Conservation (phyloP, 1,284 basidiomycete genomes). For the Grifola frondosa region DNA sequence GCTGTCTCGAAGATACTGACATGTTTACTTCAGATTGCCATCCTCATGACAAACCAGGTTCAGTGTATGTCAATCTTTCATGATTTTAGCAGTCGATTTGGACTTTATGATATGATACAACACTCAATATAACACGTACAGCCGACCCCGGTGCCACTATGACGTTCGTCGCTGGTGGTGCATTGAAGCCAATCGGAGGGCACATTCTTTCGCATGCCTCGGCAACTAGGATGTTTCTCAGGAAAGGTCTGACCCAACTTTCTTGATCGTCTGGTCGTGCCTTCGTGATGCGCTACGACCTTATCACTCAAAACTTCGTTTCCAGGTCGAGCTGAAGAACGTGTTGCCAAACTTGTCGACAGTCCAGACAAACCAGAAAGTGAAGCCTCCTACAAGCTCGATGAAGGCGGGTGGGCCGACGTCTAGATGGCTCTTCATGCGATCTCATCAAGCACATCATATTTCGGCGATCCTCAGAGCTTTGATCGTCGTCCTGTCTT, state of each 20-base stretch:
- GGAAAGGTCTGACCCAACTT: constrained; percentile 64
- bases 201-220: constrained; percentile 88
- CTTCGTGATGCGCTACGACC: neutral
- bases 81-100: neutral
- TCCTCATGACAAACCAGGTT: constrained; percentile 91
- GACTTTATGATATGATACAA: no score
- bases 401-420: constrained; percentile 84
- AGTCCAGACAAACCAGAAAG: constrained; percentile 91
- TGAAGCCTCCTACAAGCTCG: constrained; percentile 88
- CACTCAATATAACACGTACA: constrained; percentile 27
- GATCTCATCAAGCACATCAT: no score
- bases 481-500: no score
- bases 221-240: constrained; percentile 78
- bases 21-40: constrained; percentile 57
- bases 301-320: neutral
- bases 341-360: constrained; percentile 93
- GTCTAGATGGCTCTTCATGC: no score
- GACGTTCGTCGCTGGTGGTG: constrained; percentile 90
- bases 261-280: neutral
- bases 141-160: constrained; percentile 93
- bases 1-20: constrained; percentile 15
- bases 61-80: constrained; percentile 54
- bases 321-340: constrained; percentile 86
- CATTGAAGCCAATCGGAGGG: constrained; percentile 84
- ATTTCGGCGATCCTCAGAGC: no score